A percentile compares a stretch with the other conserved stretches of the same genome.
These are phyloP conservation scores for Dendrocalamus sinicus DNA, from an alignment of 176 grass and related monocot genomes.

Conservation along the genomic window DNA sequence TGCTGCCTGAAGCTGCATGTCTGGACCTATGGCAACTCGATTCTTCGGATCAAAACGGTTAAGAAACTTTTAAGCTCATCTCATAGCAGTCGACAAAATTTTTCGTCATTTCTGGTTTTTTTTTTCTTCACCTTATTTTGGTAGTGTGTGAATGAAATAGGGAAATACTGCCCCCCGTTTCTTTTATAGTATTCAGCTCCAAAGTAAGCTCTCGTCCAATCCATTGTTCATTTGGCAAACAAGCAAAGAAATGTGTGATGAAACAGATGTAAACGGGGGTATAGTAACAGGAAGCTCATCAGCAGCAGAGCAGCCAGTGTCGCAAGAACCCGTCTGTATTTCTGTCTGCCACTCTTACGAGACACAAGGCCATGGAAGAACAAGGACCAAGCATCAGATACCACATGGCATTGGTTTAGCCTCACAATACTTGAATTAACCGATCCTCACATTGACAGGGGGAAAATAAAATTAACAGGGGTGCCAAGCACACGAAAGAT, in stretches of 20 bases:
- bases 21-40: no score
- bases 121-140: no score
- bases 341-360: constrained; percentile 52
- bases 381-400: constrained; percentile 56
- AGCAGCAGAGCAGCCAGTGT: constrained; percentile 47
- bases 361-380: constrained; percentile 41
- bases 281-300: constrained; percentile 55
- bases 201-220: no score
- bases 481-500: neutral
- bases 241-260: neutral
- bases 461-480: neutral
- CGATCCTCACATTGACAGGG: no score
- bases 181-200: no score
- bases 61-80: no score
- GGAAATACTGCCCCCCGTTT: no score
- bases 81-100: no score
- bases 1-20: no score
- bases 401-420: constrained; percentile 45
- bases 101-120: no score
- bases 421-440: neutral
- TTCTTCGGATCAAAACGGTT: no score
- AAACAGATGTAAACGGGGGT: constrained; percentile 43
- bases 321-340: constrained; percentile 51
- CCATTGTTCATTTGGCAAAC: neutral
- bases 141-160: no score